These are phyloP conservation scores for Pezizomycotina sp. DNA, from an alignment of 2,329 filamentous ascomycete species.

Conservation along the genomic window DNA sequence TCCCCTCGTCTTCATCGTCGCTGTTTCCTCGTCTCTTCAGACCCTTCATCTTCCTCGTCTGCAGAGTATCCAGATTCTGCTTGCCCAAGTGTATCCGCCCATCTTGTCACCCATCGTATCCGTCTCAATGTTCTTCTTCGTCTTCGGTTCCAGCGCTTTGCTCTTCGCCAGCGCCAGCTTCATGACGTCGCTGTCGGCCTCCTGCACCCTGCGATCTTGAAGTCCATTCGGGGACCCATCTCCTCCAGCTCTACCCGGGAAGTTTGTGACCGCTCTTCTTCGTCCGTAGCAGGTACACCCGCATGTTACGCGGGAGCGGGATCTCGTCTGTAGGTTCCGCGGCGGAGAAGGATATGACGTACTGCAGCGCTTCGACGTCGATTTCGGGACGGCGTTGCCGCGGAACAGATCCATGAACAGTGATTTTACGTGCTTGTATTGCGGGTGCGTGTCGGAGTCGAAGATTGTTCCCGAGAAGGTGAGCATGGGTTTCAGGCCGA, in stretches of 20 bases:
- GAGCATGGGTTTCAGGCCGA: slow-evolving; percentile 77
- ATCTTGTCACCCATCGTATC: slow-evolving; percentile 93
- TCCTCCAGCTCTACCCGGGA: slow-evolving; percentile 81
- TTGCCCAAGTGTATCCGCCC: slow-evolving; percentile 80
- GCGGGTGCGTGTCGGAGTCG: slow-evolving; percentile 60
- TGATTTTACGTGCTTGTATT: slow-evolving; percentile 73
- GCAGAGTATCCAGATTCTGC: slow-evolving; percentile 72
- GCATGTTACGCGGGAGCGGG: slow-evolving; percentile 20
- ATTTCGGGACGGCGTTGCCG: slow-evolving; percentile 63
- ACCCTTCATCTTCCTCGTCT: slow-evolving; percentile 99
- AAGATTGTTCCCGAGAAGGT: slow-evolving; percentile 81
- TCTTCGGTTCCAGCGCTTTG: slow-evolving; percentile 46
- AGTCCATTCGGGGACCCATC: slow-evolving; percentile 87
- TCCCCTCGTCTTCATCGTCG: slow-evolving; percentile 37
- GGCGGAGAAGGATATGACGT: slow-evolving; percentile 66
- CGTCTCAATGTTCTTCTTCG: slow-evolving; percentile 92
- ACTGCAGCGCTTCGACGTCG: slow-evolving; percentile 88
- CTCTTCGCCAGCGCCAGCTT: slow-evolving; percentile 85
- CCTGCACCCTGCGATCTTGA: slow-evolving; percentile 66
- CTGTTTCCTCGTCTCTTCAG: slow-evolving; percentile 65
- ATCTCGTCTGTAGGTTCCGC: slow-evolving; percentile 43
- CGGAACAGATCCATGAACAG: slow-evolving; percentile 83
- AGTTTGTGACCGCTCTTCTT: slow-evolving; percentile 73
- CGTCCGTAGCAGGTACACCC: slow-evolving; percentile 73
- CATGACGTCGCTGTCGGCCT: slow-evolving; percentile 60